Conservation (phyloP, 805 yeast genomes). For the Nakazawaea populi region DNA sequence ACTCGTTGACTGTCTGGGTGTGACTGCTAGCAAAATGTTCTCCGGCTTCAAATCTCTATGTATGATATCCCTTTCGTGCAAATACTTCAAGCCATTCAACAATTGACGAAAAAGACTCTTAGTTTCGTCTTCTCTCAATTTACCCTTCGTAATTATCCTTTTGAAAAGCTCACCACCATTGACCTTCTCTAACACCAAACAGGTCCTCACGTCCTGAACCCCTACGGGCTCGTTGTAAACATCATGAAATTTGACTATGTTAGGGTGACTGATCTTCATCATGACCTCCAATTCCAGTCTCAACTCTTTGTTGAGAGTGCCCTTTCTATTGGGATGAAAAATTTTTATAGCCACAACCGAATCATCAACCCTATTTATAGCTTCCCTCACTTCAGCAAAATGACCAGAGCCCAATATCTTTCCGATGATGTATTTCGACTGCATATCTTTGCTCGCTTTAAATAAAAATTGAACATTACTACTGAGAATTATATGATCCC, state of each 20-base stretch:
- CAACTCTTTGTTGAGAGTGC: slow-evolving; percentile 26
- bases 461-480: slow-evolving; percentile 17
- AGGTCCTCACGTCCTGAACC: slow-evolving; percentile 42
- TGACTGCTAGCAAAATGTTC: slow-evolving; percentile 60
- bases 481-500: slow-evolving; percentile 58
- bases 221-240: slow-evolving; percentile 47
- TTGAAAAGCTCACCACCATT: slow-evolving; percentile 74
- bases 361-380: slow-evolving; percentile 51
- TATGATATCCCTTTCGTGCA: slow-evolving; percentile 87
- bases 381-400: slow-evolving; percentile 76
- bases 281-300: slow-evolving; percentile 65
- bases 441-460: slow-evolving; percentile 13
- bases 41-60: slow-evolving; percentile 96
- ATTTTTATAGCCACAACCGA: slow-evolving; percentile 67
- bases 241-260: slow-evolving; percentile 60
- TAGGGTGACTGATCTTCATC: slow-evolving; percentile 60
- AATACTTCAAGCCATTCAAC: slow-evolving; percentile 65
- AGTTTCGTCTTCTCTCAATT: slow-evolving; percentile 56
- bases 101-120: slow-evolving; percentile 50
- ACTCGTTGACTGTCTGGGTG: slow-evolving; percentile 18
- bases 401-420: slow-evolving; percentile 69
- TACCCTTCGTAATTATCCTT: slow-evolving; percentile 60
- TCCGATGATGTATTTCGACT: slow-evolving; percentile 40
- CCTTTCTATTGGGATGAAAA: slow-evolving; percentile 38
- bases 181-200: slow-evolving; percentile 65